Base-by-base conservation (phyloP, 306 rosid genomes). In the Prunus armeniaca region DNA sequence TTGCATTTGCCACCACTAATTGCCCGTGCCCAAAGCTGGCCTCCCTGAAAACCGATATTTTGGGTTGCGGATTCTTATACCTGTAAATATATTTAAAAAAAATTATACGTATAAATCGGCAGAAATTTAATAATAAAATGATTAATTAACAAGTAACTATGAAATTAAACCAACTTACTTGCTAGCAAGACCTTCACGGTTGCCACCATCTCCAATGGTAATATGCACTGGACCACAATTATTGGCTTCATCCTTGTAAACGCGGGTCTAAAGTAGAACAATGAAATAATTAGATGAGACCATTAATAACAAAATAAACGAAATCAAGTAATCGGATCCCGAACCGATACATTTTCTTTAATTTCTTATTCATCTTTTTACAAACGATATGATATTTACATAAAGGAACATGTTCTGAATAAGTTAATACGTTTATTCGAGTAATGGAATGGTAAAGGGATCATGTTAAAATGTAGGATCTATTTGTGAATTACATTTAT, bases 181-280 rank as follows among this genome's bases (percentile, higher is more conserved):
- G 55, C 50, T 67, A 2, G 96, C 93, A 38, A 92, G 93, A 55
- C 97, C 98, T 88, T 95, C 98, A 20, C 89, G 88, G 83, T 95
- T 95, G 22, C 99, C 99, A n/a, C 99, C 99, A 78, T 95, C 99
- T 4, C 97, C 97, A 57, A 92, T 89, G 18, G 88, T 92, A 68
- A 95, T 89, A 82, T 90, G 41, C 14, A 92, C 84, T 0, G 97
- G 86, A 77, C 85, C 97, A 73, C 98, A 95, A 6, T 87, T 76
- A 65, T 92, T 81, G 15, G 80, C 72, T 69, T 77, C 76, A 51
- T 86, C 97, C 45, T 90, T 77, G 66, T 89, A 86, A 34, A 95
- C 97, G 2, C 89, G 91, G n/a, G 90, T 82, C 99, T 95, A 79
- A 41, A 4, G 6, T 34, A 34, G 41, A 34, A 73, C 13, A 3